Evolutionary conservation across 306 rosid genomes (phyloP).

Genomic region (Sindora glabra): DNA sequence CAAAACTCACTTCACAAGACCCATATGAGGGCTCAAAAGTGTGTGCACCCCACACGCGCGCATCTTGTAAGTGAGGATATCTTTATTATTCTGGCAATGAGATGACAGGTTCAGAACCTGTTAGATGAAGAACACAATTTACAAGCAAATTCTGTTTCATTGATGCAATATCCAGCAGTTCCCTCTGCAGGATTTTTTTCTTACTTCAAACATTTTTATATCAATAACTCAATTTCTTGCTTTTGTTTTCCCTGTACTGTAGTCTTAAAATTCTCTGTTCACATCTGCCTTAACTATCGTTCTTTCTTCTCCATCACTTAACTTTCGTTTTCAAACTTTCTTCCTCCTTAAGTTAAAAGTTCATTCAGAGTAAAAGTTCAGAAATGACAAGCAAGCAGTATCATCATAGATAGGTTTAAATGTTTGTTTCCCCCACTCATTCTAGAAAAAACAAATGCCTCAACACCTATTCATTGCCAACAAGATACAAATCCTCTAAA

Average conservation of each 20-base stretch:
- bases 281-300: background rate
- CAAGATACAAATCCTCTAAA: background rate
- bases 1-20: too few relatives aligned
- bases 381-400: background rate
- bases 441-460: background rate
- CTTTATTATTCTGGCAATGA: too few relatives aligned
- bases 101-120: background rate
- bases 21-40: too few relatives aligned
- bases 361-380: too few relatives aligned
- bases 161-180: background rate
- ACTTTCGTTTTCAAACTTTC: too few relatives aligned
- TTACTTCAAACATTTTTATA: background rate
- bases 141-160: background rate
- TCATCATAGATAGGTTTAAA: background rate
- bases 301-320: background rate
- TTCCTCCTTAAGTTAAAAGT: too few relatives aligned
- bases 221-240: too few relatives aligned
- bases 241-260: too few relatives aligned
- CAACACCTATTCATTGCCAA: background rate
- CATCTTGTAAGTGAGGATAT: too few relatives aligned
- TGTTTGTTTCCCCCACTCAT: background rate
- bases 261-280: background rate
- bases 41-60: too few relatives aligned
- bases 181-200: background rate
- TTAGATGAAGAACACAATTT: background rate